A percentile compares a stretch with the other conserved stretches of the same genome.
These are phyloP conservation scores for Sophora flavescens DNA, from an alignment of 306 rosid genomes.

Conservation along the genomic window DNA sequence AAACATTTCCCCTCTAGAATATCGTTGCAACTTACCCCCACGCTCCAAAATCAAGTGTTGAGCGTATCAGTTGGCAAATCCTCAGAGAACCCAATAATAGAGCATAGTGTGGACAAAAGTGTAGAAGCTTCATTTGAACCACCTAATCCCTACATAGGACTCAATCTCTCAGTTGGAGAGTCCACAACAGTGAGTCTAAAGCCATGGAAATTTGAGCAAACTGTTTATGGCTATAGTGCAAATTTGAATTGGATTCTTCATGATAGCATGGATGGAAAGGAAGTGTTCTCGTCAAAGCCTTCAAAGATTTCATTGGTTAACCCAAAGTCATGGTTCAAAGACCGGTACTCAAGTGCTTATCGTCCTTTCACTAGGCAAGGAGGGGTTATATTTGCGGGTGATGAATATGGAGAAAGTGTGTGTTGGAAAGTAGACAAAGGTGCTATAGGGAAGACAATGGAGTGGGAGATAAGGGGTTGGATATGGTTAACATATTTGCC, in stretches of 20 bases:
- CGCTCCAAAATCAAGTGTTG: constrained; percentile 60
- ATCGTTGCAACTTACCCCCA: constrained; percentile 79
- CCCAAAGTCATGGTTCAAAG: constrained; percentile 84
- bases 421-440: constrained; percentile 82
- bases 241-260: constrained; percentile 87
- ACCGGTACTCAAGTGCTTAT: constrained; percentile 81
- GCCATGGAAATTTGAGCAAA: constrained; percentile 94
- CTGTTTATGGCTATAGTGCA: constrained; percentile 78
- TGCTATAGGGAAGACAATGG: constrained; percentile 76
- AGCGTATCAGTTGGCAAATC: constrained; percentile 88
- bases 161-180: constrained; percentile 73
- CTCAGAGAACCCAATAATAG: constrained; percentile 77
- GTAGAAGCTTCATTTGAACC: constrained; percentile 84
- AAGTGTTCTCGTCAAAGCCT: constrained; percentile 79
- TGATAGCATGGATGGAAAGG: constrained; percentile 76
- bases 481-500: constrained; percentile 96
- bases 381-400: constrained; percentile 85
- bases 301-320: constrained; percentile 71
- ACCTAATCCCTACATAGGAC: constrained; percentile 63
- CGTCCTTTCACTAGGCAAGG: constrained; percentile 93
- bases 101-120: constrained; percentile 64
- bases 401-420: constrained; percentile 82
- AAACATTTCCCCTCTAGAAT: constrained; percentile 92
- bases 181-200: constrained; percentile 64
- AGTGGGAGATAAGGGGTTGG: constrained; percentile 94